Conservation (phyloP, 306 rosid species). For the Dalbergia cultrata region DNA sequence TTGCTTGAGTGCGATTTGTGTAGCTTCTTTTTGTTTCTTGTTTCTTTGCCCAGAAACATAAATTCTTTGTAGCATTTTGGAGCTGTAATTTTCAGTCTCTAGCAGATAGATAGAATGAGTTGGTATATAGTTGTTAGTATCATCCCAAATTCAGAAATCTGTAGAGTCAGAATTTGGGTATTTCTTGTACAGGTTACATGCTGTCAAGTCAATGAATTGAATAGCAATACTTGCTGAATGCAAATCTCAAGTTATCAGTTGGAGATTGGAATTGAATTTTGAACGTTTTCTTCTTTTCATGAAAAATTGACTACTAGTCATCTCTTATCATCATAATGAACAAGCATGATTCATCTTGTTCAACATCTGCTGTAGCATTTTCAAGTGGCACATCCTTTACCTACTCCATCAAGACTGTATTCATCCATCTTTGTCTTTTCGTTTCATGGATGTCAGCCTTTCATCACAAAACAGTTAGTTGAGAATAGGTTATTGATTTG, state of each 20-base stretch:
- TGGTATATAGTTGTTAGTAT: not conserved
- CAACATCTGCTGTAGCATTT: not conserved
- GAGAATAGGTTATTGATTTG: slow-evolving; percentile 54
- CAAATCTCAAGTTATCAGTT: not conserved
- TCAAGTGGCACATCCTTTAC: not conserved
- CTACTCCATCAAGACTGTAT: not conserved
- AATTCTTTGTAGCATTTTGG: not conserved
- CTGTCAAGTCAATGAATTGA: no score
- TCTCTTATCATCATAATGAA: not conserved
- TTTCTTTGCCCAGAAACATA: not conserved
- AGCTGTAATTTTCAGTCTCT: not conserved
- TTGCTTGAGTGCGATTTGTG: not conserved
- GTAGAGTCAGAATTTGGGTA: not conserved
- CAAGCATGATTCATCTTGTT: not conserved
- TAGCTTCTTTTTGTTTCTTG: not conserved
- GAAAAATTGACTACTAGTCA: not conserved
- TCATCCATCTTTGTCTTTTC: not conserved
- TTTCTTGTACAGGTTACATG: not conserved
- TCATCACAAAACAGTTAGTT: slow-evolving; percentile 56
- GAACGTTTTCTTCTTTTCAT: no score
- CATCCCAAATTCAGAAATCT: not conserved
- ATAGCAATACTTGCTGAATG: not conserved
- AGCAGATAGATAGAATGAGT: not conserved
- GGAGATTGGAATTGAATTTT: no score
- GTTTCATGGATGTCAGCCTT: slow-evolving; percentile 53